phyloP scores from a whole-genome alignment of 2,329 filamentous ascomycete species.

The Dactylellina haptotyla region DNA sequence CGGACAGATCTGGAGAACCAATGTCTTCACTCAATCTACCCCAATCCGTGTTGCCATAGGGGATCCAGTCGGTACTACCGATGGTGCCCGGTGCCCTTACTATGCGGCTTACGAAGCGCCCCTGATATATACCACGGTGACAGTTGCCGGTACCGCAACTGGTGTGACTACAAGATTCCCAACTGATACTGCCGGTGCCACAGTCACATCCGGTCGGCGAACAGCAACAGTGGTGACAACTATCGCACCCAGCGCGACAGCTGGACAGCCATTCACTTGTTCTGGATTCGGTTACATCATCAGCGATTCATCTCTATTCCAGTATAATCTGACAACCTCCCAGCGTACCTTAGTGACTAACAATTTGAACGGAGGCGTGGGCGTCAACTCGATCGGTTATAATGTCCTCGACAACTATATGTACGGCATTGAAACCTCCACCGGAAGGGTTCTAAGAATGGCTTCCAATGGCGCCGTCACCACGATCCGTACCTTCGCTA shows the following conservation, averaged over 20 bases:
- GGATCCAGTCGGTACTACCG: not conserved
- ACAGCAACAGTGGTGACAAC: constrained; percentile 4
- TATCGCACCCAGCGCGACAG: not conserved
- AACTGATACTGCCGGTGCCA: not conserved
- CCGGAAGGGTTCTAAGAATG: not conserved
- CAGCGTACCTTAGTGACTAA: not conserved
- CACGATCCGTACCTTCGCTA: not conserved
- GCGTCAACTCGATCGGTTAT: constrained; percentile 14
- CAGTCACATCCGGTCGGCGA: not conserved
- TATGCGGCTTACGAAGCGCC: not conserved
- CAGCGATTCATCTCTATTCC: not conserved
- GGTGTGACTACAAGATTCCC: not conserved
- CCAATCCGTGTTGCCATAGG: constrained; percentile 5
- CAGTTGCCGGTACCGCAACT: not conserved
- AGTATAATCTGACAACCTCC: not conserved
- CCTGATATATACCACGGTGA: not conserved
- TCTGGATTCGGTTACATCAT: constrained; percentile 11
- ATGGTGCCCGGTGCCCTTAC: constrained; percentile 16
- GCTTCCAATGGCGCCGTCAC: constrained; percentile 1
- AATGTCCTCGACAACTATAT: constrained; percentile 24
- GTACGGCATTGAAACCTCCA: not conserved
- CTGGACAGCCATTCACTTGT: constrained; percentile 3
- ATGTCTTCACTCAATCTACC: not conserved
- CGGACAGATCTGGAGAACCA: constrained; percentile 8
- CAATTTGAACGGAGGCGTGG: not conserved